Percentiles rank a stretch among this genome's conserved stretches.
These are phyloP conservation scores for Boletus tylopilopsis DNA, from an alignment of 768 basidiomycete species.

Conservation along the genomic window DNA sequence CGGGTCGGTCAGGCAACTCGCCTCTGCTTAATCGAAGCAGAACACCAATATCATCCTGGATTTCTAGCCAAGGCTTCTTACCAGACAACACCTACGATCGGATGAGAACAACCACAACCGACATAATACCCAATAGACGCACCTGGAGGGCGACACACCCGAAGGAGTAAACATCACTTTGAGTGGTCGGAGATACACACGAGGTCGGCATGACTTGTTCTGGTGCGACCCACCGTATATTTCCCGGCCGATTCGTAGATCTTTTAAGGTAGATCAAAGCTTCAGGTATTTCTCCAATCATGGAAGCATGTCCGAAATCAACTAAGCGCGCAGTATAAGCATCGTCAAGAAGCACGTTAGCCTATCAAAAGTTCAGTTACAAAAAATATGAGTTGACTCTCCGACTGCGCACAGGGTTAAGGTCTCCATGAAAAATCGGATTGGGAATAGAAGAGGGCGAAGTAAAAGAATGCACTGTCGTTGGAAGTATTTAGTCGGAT, in stretches of 20 bases:
- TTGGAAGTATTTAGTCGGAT: not conserved
- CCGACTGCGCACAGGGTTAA: not conserved
- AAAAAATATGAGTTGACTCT: too few relatives aligned
- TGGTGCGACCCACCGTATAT: not conserved
- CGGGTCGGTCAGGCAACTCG: not conserved
- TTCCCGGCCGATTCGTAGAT: not conserved
- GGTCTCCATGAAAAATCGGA: not conserved
- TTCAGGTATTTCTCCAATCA: conserved; percentile 1
- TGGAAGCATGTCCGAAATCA: conserved; percentile 1
- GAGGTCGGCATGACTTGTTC: not conserved
- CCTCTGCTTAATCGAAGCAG: not conserved
- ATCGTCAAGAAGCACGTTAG: not conserved
- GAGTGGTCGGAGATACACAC: not conserved
- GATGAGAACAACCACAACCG: not conserved
- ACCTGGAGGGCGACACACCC: not conserved
- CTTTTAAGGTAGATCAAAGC: not conserved
- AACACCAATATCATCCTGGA: not conserved
- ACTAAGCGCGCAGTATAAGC: not conserved
- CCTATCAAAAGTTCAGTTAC: not conserved
- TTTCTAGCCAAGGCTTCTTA: not conserved
- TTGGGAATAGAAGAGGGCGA: not conserved
- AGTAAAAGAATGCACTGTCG: not conserved
- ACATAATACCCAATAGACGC: not conserved
- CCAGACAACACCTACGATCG: not conserved
- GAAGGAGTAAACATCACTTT: conserved; percentile 3